Evolutionary conservation across 202 grass and related monocot genomes (phyloP).

Genomic region (Setaria italica): DNA sequence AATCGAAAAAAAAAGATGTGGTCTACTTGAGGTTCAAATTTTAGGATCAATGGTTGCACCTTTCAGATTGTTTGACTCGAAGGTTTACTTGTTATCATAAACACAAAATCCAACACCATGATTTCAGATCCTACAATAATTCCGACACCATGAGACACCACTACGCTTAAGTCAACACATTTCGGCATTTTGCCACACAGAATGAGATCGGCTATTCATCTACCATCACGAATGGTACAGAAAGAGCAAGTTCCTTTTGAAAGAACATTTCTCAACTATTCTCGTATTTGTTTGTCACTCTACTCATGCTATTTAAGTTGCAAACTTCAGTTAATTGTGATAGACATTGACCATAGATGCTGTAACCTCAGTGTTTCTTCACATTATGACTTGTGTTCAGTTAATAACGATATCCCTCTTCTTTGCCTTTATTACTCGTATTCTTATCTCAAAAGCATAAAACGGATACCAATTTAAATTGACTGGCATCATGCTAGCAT

Average conservation of each 20-base stretch:
- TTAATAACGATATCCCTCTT: neutral
- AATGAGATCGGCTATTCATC: neutral
- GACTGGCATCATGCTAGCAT: neutral
- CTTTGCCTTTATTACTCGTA: neutral
- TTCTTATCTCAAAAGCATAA: conserved; percentile 22
- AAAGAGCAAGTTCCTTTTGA: neutral
- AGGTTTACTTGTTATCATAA: neutral
- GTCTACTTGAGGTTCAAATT: neutral
- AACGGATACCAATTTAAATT: conserved; percentile 25
- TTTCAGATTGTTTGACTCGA: neutral
- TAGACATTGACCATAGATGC: neutral
- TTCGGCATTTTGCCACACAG: neutral
- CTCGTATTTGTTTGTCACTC: neutral
- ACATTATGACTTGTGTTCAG: neutral
- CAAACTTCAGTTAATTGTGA: neutral
- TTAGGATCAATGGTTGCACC: neutral
- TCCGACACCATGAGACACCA: neutral
- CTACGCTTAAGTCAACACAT: neutral
- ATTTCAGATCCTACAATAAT: conserved; percentile 28
- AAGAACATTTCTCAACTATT: neutral
- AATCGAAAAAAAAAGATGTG: conserved; percentile 1
- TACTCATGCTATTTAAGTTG: neutral
- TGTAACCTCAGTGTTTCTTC: neutral
- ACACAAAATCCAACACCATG: neutral
- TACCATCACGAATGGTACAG: neutral